Conservation (phyloP, 2,329 filamentous ascomycete species). For the Lachnellula arida region DNA sequence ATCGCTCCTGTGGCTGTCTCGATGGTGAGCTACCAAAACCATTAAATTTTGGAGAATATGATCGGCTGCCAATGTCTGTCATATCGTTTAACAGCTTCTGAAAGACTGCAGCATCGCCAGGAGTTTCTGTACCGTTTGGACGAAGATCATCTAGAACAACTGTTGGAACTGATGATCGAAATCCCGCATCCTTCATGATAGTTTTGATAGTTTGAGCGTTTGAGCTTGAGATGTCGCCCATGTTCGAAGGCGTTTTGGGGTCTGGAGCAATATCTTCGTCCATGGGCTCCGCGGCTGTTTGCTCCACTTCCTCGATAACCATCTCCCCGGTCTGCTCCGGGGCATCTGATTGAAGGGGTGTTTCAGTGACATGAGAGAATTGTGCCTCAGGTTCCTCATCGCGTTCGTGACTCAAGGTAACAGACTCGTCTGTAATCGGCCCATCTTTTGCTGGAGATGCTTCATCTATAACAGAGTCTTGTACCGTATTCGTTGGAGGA, state of each 20-base stretch:
- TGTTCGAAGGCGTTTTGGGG: neutral
- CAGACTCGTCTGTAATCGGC: conserved; percentile 12
- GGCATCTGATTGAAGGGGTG: conserved; percentile 20
- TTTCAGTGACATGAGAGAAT: conserved; percentile 27
- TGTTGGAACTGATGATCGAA: conserved; percentile 41
- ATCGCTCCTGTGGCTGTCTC: conserved; percentile 7
- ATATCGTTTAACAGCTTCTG: conserved; percentile 22
- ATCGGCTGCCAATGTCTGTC: conserved; percentile 15
- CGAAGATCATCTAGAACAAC: conserved; percentile 30
- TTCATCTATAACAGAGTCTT: conserved; percentile 8
- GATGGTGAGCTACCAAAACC: conserved; percentile 30
- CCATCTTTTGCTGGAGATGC: conserved; percentile 11
- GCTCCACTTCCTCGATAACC: neutral
- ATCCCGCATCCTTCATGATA: conserved; percentile 45
- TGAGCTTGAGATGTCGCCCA: conserved; percentile 20
- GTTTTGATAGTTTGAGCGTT: conserved; percentile 38
- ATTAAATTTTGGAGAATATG: conserved; percentile 31
- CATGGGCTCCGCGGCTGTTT: neutral
- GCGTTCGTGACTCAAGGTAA: conserved; percentile 11
- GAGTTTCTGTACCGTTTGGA: conserved; percentile 25
- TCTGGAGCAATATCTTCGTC: neutral
- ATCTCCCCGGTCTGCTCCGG: conserved; percentile 5
- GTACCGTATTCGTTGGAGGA: conserved; percentile 26
- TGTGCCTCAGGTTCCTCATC: conserved; percentile 20
- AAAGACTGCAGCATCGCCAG: conserved; percentile 21